Conservation (phyloP, 1,284 basidiomycete genomes). For the Ustilago esculenta region DNA sequence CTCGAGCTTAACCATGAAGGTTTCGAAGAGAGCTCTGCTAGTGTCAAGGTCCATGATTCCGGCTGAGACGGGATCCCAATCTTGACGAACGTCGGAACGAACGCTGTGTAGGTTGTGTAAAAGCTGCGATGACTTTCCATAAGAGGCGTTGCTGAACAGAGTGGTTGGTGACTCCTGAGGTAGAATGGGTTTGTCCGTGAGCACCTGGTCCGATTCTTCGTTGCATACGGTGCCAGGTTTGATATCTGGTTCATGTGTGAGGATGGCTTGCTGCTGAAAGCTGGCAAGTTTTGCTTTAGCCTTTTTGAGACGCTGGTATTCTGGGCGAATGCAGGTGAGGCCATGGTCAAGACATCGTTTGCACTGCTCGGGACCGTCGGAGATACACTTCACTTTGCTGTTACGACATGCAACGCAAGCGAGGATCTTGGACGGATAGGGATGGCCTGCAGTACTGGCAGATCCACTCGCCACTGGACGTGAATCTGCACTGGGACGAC, state of each 20-base stretch:
- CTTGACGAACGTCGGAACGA: slow-evolving; percentile 20
- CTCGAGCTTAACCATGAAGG: slow-evolving; percentile 38
- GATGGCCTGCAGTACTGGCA: slow-evolving; percentile 1
- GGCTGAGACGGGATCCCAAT: slow-evolving; percentile 32
- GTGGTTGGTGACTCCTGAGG: slow-evolving; percentile 29
- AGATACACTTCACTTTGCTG: slow-evolving; percentile 45
- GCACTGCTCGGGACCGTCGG: slow-evolving; percentile 32
- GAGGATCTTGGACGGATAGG: slow-evolving; percentile 36
- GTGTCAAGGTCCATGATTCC: slow-evolving; percentile 32
- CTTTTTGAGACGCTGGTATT: slow-evolving; percentile 42
- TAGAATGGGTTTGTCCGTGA: slow-evolving; percentile 1
- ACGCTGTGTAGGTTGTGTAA: slow-evolving; percentile 30
- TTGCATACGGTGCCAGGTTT: neutral
- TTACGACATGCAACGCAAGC: slow-evolving; percentile 45
- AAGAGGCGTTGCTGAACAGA: slow-evolving; percentile 33
- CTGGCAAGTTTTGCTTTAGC: slow-evolving; percentile 34
- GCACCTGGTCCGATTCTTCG: slow-evolving; percentile 2
- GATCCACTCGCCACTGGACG: neutral
- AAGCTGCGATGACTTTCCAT: slow-evolving; percentile 35
- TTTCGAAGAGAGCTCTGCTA: slow-evolving; percentile 29
- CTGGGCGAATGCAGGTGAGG: slow-evolving; percentile 36
- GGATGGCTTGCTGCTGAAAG: slow-evolving; percentile 21
- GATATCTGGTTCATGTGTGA: slow-evolving; percentile 5
- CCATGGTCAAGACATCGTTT: slow-evolving; percentile 39
- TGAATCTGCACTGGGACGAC: slow-evolving; percentile 1